phyloP scores from a whole-genome alignment of 768 basidiomycete species.

The Psilocybe cyanescens region DNA sequence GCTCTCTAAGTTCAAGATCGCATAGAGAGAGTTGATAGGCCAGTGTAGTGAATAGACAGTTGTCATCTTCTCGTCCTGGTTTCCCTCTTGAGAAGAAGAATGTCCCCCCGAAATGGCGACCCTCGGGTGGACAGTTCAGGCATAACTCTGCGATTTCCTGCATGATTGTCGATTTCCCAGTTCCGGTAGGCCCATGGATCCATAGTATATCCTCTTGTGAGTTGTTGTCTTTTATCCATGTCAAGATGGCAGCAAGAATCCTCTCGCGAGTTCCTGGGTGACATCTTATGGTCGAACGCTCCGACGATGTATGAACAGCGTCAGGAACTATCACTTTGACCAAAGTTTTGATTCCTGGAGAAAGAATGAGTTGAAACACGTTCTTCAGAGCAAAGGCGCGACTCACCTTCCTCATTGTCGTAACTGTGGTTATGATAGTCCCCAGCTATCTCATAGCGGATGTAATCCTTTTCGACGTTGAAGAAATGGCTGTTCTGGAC shows the following conservation, averaged over 20 bases:
- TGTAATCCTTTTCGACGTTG: background rate
- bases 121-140: background rate
- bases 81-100: constrained; percentile 19
- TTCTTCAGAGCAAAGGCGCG: background rate
- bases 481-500: background rate
- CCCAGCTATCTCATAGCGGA: background rate
- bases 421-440: background rate
- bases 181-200: constrained; percentile 24
- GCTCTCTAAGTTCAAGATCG: constrained; percentile 2
- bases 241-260: constrained; percentile 9
- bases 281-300: constrained; percentile 17
- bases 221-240: constrained; percentile 14
- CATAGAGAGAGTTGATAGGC: constrained; percentile 25
- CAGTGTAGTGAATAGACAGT: constrained; percentile 17
- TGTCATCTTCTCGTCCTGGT: constrained; percentile 8
- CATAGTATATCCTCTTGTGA: constrained; percentile 15
- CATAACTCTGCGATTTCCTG: constrained; percentile 18
- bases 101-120: constrained; percentile 2
- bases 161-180: constrained; percentile 25
- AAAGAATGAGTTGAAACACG: background rate
- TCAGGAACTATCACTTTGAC: constrained; percentile 9
- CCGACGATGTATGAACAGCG: constrained; percentile 14
- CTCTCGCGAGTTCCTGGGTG: constrained; percentile 19
- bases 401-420: constrained; percentile 8
- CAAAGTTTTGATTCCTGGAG: constrained; percentile 9